Evolutionary conservation across 805 yeast species (phyloP).

Genomic region (Candida palmyrensis): DNA sequence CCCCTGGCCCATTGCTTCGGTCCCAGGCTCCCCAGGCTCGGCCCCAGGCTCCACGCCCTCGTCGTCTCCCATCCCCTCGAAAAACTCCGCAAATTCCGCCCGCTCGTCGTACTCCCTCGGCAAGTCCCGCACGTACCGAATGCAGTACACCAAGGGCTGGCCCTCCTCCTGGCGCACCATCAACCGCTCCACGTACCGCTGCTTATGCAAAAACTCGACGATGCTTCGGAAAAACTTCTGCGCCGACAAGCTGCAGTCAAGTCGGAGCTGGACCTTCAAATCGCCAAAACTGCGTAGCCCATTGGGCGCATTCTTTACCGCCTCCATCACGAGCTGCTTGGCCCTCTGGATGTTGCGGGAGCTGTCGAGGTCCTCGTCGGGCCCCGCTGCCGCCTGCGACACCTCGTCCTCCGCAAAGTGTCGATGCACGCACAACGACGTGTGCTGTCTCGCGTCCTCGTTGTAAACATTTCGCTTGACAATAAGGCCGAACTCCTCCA

Average conservation of each 20-base stretch:
- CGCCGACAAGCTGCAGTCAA: constrained; percentile 35
- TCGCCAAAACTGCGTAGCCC: constrained; percentile 57
- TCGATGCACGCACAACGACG: constrained; percentile 48
- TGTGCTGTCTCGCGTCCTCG: constrained; percentile 41
- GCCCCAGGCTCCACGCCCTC: constrained; percentile 22
- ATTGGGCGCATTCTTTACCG: constrained; percentile 54
- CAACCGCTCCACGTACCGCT: constrained; percentile 45
- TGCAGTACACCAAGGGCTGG: constrained; percentile 29
- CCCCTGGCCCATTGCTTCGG: constrained; percentile 21
- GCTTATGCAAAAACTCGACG: constrained; percentile 39
- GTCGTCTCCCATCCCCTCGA: constrained; percentile 11
- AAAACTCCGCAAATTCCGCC: constrained; percentile 32
- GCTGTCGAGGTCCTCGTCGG: constrained; percentile 19
- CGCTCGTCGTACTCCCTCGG: constrained; percentile 43
- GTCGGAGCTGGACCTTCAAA: constrained; percentile 52
- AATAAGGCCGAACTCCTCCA: constrained; percentile 48
- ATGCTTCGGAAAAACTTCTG: constrained; percentile 46
- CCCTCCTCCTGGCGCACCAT: constrained; percentile 38
- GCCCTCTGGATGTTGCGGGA: constrained; percentile 25
- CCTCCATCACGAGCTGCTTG: constrained; percentile 37
- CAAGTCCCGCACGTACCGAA: constrained; percentile 40
- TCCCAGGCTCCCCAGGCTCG: too few relatives aligned
- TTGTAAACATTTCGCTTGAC: constrained; percentile 30
- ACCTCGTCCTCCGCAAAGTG: constrained; percentile 34
- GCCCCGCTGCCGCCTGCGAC: constrained; percentile 16